Conservation (phyloP, 2,329 filamentous ascomycete genomes). For the Colletotrichum godetiae region DNA sequence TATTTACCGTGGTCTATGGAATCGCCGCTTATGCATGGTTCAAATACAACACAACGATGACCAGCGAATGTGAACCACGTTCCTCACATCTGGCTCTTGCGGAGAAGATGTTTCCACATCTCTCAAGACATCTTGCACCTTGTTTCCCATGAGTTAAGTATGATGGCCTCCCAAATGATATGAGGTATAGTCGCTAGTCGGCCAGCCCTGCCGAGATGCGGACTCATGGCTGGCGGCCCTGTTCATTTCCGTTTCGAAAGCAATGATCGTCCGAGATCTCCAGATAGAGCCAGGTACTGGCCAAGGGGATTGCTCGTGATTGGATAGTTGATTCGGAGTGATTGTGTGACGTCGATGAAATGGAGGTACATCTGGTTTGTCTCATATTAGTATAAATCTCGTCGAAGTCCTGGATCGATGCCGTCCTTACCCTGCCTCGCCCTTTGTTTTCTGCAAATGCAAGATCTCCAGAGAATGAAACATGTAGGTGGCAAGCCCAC, state of each 20-base stretch:
- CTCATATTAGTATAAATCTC: background rate
- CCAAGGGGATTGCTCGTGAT: background rate
- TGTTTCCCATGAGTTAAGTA: background rate
- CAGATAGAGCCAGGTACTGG: background rate
- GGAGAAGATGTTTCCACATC: no score
- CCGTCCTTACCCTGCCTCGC: background rate
- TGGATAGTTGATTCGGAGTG: rapidly evolving
- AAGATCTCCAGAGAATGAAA: constrained; percentile 19
- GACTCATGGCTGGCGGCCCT: background rate
- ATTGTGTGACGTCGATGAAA: background rate
- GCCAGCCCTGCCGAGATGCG: background rate
- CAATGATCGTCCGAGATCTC: background rate
- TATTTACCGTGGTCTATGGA: background rate
- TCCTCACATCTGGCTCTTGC: rapidly evolving
- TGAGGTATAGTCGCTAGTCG: rapidly evolving
- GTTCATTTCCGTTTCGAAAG: background rate
- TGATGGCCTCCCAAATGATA: background rate
- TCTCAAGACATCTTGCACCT: background rate
- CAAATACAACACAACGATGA: background rate
- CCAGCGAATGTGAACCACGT: background rate
- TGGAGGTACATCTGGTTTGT: background rate
- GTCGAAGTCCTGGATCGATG: rapidly evolving
- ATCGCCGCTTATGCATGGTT: background rate
- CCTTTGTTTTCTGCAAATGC: background rate
- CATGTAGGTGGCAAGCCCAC: constrained; percentile 3